Evolutionary conservation across 2,329 filamentous ascomycete genomes (phyloP), one percentile per base, ranked within the genome.

Genomic region (Epichloe aotearoae): DNA sequence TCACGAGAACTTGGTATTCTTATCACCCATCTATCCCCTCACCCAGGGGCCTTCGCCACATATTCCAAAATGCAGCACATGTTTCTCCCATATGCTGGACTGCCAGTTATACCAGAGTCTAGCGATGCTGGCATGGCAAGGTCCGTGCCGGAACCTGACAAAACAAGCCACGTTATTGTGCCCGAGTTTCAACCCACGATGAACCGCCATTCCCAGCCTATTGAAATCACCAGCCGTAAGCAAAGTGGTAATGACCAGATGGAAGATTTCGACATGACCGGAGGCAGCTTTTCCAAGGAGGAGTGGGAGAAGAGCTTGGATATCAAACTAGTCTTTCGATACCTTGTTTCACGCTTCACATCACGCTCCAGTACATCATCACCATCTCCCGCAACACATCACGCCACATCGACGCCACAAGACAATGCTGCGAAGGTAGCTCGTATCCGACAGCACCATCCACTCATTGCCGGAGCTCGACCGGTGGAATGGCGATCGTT

Each of bases 271-370:
- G 50, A 54, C 4, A 58, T 61, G 56, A 54, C 56, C 44, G 61
- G 62, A 44, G 37, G 39, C 15, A 52, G 65, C 0, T 81, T 81
- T 54, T 79, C 76, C 1, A 74, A 87, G 59, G 86, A 93, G 37
- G 93, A 95, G 62, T 98, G 93, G 93, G 90, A 97, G 67, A 83
- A 84, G 53, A 87, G 95, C 50, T 76, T 97, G 5, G 90, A 97
- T 61, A 80, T 96, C 56, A 86, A 86, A 62, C 85, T 95, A 64
- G 86, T 96, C 36, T 97, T 97, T 71, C 82, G 83, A 46, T 97
- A 93, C 62, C 75, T 95, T 33, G 80, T 83, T 52, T 85, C 81
- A 17, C 82, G 87, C 53, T 91, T 95, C 65, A 73, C 79, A 52
- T 71, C 77, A n/a, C 69, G 72, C 5, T 64, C 66, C 50, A 66